These are phyloP conservation scores for Radiomyces spectabilis DNA, from an alignment of 192 early-diverging fungal genomes.

Conservation along the genomic window DNA sequence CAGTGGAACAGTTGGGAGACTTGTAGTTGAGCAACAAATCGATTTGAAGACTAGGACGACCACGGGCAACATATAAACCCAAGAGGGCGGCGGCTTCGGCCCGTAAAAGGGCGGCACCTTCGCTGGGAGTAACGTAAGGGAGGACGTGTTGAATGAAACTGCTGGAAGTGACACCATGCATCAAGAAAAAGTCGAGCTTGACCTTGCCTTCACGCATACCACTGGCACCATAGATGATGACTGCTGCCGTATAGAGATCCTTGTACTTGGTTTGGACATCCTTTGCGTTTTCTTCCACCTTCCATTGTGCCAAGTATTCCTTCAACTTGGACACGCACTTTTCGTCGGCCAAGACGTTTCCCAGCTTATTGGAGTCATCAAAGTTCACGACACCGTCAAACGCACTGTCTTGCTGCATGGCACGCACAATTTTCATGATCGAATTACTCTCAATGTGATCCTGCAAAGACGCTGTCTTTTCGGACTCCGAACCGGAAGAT, in stretches of 20 bases:
- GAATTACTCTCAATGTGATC: too few species aligned
- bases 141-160: conserved; percentile 40
- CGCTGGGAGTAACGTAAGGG: conserved; percentile 24
- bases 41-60: conserved; percentile 33
- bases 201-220: conserved; percentile 26
- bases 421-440: too few species aligned
- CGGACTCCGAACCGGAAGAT: too few species aligned
- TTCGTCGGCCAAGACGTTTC: conserved; percentile 8
- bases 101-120: conserved; percentile 34
- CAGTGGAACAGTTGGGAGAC: background rate
- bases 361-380: too few species aligned
- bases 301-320: conserved; percentile 33
- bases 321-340: conserved; percentile 16
- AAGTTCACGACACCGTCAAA: conserved; percentile 9
- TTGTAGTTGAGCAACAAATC: conserved; percentile 21
- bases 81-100: conserved; percentile 27
- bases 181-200: conserved; percentile 38
- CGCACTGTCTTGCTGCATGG: conserved; percentile 25
- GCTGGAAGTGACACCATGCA: conserved; percentile 48
- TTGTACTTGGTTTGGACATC: conserved; percentile 28
- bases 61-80: conserved; percentile 27
- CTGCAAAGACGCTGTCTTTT: too few species aligned
- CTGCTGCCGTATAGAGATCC: conserved; percentile 30
- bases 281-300: conserved; percentile 16
- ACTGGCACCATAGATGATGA: conserved; percentile 28